A percentile compares a stretch with the other conserved stretches of the same genome.
Evolutionary conservation across 2,329 filamentous ascomycete genomes (phyloP).

Genomic region (Pseudogymnoascus sp.): DNA sequence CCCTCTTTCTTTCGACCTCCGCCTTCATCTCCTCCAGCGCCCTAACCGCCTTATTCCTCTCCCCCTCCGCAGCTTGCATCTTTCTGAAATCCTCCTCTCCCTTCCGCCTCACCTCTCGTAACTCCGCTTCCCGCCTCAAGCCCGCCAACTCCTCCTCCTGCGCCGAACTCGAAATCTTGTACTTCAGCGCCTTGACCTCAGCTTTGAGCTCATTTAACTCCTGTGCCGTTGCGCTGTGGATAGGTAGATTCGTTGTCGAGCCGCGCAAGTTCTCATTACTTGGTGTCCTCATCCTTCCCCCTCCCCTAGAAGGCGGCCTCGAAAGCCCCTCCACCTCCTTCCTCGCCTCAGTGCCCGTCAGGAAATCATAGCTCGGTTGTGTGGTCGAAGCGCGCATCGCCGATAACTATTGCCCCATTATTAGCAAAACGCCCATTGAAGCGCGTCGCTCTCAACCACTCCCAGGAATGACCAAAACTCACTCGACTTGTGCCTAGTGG

Average conservation of each 20-base stretch:
- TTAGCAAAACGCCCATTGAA: not conserved
- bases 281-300: constrained; percentile 16
- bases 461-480: not conserved
- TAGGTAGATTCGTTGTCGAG: constrained; percentile 36
- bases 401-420: constrained; percentile 29
- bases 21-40: constrained; percentile 42
- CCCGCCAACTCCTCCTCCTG: constrained; percentile 77
- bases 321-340: constrained; percentile 23
- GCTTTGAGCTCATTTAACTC: constrained; percentile 75
- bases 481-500: not conserved
- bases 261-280: constrained; percentile 46
- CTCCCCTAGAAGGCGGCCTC: constrained; percentile 31
- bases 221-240: constrained; percentile 20
- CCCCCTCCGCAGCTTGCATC: constrained; percentile 51
- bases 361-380: constrained; percentile 51
- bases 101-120: constrained; percentile 69
- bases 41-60: constrained; percentile 41
- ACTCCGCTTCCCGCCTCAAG: constrained; percentile 72
- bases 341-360: constrained; percentile 43
- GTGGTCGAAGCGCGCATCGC: constrained; percentile 40
- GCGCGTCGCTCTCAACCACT: not conserved
- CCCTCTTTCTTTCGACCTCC: constrained; percentile 46
- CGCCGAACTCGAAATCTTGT: constrained; percentile 78
- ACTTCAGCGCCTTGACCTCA: constrained; percentile 78
- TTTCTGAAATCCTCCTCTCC: constrained; percentile 79